These are phyloP conservation scores for Solanum ahanhuiri DNA, from an alignment of 257 asterid genomes.

Conservation along the genomic window DNA sequence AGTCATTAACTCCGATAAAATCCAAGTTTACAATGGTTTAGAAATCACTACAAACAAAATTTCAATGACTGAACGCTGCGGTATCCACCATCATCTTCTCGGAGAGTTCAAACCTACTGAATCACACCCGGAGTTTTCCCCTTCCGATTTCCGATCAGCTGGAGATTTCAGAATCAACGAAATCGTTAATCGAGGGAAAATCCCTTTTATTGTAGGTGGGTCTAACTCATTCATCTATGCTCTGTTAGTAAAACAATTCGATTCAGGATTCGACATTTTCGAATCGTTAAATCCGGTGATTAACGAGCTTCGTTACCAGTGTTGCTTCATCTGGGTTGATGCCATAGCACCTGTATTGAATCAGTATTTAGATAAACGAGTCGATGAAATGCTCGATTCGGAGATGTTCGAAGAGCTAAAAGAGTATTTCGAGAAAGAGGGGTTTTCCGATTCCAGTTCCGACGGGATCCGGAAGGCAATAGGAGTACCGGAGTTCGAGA, in stretches of 20 bases:
- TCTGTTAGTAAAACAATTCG: conserved; percentile 29
- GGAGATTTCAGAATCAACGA: conserved; percentile 25
- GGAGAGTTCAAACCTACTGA: conserved; percentile 53
- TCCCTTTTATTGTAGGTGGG: conserved; percentile 77
- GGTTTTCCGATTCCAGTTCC: conserved; percentile 5
- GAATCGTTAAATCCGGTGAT: conserved; percentile 5
- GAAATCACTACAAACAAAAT: conserved; percentile 77
- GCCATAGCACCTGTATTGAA: conserved; percentile 40
- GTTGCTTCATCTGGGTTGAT: conserved; percentile 78
- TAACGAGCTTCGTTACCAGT: conserved; percentile 37
- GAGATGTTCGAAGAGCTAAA: conserved; percentile 69
- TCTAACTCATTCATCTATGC: conserved; percentile 74
- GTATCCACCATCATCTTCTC: conserved; percentile 66
- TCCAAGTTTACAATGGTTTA: conserved; percentile 59
- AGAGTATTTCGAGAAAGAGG: conserved; percentile 22
- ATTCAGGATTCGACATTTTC: conserved; percentile 40
- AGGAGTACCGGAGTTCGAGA: conserved; percentile 75
- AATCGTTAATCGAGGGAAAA: conserved; percentile 19
- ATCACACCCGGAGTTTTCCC: conserved; percentile 47
- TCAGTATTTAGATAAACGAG: conserved; percentile 43
- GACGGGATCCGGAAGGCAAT: conserved; percentile 71
- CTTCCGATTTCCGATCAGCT: conserved; percentile 40
- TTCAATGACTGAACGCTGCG: conserved; percentile 36
- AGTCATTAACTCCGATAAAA: conserved; percentile 81
- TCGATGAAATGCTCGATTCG: conserved; percentile 68